Evolutionary conservation across 805 yeast species (phyloP).

Genomic region (Ascoidea rubescens): DNA sequence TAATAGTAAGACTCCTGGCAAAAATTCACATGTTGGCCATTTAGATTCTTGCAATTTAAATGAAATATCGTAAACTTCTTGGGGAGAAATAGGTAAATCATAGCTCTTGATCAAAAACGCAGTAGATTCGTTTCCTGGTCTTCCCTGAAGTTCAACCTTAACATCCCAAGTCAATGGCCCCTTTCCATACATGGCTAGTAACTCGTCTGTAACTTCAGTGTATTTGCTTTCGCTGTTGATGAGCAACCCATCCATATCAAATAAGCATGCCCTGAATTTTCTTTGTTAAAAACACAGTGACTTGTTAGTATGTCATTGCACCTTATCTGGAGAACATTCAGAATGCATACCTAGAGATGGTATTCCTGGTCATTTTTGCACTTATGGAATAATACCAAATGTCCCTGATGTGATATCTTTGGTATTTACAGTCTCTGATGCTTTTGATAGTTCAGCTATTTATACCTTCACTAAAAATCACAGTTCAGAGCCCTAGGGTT

Average conservation of each 20-base stretch:
- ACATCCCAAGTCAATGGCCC: conserved; percentile 86
- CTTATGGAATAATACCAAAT: not conserved
- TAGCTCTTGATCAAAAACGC: conserved; percentile 53
- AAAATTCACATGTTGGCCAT: conserved; percentile 53
- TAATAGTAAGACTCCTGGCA: conserved; percentile 80
- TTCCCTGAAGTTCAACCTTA: conserved; percentile 77
- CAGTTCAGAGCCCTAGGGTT: too few species aligned
- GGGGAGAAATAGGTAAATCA: conserved; percentile 39
- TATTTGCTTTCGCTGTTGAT: conserved; percentile 88
- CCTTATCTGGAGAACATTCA: too few species aligned
- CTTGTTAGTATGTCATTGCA: too few species aligned
- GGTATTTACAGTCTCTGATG: not conserved
- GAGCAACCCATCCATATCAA: conserved; percentile 91
- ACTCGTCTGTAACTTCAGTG: conserved; percentile 59
- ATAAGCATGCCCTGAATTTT: conserved; percentile 46
- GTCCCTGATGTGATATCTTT: not conserved
- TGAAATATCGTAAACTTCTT: conserved; percentile 42
- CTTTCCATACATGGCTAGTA: conserved; percentile 54
- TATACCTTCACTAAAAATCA: too few species aligned
- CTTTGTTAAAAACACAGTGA: not conserved
- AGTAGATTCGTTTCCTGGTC: conserved; percentile 73
- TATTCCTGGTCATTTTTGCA: not conserved
- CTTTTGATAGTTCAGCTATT: not conserved
- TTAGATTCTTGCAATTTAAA: conserved; percentile 31
- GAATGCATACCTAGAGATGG: too few species aligned